Conservation (phyloP, 371 early-diverging fungal genomes). For the Apophysomyces trapeziformis region DNA sequence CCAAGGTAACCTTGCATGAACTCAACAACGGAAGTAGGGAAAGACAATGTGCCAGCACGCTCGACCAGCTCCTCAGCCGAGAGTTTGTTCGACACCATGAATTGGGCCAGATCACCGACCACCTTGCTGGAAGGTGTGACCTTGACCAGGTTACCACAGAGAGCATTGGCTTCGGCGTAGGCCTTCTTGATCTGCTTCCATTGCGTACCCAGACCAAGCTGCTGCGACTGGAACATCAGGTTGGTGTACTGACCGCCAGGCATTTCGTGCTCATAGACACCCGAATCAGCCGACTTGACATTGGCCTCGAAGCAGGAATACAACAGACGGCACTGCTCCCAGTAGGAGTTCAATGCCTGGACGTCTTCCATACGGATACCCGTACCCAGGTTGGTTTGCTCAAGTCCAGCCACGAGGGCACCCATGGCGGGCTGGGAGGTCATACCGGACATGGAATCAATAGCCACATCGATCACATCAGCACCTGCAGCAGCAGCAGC, state of each 20-base stretch:
- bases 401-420: slow-evolving; percentile 85
- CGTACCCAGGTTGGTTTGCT: slow-evolving; percentile 76
- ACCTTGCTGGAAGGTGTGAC: slow-evolving; percentile 97
- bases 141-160: slow-evolving; percentile 96
- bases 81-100: slow-evolving; percentile 91
- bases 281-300: slow-evolving; percentile 85
- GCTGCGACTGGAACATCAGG: slow-evolving; percentile 94
- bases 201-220: slow-evolving; percentile 88
- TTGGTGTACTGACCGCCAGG: slow-evolving; percentile 98
- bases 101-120: slow-evolving; percentile 96
- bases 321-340: slow-evolving; percentile 93
- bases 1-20: slow-evolving; percentile 96
- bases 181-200: slow-evolving; percentile 95
- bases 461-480: slow-evolving; percentile 91
- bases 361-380: slow-evolving; percentile 83
- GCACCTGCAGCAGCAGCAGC: slow-evolving; percentile 94
- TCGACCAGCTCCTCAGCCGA: slow-evolving; percentile 75
- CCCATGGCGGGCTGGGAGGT: slow-evolving; percentile 98
- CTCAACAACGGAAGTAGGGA: slow-evolving; percentile 94
- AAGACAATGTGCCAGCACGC: slow-evolving; percentile 77
- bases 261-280: slow-evolving; percentile 95
- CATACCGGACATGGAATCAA: slow-evolving; percentile 94
- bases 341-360: slow-evolving; percentile 87
- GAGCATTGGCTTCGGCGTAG: slow-evolving; percentile 86
- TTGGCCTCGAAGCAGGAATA: slow-evolving; percentile 95